Percentiles rank a stretch among this genome's conserved stretches.
Conservation (phyloP, 768 basidiomycete species). For the Leccinum longicurvipes region DNA sequence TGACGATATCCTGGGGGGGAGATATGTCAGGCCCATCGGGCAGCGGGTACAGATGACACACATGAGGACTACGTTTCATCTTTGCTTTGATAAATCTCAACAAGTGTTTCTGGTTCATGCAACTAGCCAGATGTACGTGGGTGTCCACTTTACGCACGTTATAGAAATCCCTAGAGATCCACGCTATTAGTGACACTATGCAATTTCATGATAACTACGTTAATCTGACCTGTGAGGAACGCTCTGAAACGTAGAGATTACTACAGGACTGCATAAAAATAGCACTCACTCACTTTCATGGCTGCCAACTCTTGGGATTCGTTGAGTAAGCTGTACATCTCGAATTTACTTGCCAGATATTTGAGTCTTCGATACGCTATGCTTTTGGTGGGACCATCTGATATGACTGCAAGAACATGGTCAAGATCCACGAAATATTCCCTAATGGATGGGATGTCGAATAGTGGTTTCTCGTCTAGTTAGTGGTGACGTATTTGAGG, state of each 20-base stretch:
- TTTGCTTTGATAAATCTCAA: slow-evolving; percentile 98
- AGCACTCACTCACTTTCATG: slow-evolving; percentile 73
- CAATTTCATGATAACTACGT: background rate
- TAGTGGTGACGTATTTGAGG: slow-evolving; percentile 1
- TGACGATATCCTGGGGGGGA: slow-evolving; percentile 81
- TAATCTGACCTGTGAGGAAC: slow-evolving; percentile 30
- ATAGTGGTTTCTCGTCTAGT: slow-evolving; percentile 54
- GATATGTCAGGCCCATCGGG: background rate
- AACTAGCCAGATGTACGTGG: slow-evolving; percentile 97
- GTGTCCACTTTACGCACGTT: slow-evolving; percentile 98
- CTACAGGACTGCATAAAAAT: background rate
- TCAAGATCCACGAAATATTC: slow-evolving; percentile 98
- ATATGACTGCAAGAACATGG: slow-evolving; percentile 83
- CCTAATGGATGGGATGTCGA: slow-evolving; percentile 77
- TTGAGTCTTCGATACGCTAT: slow-evolving; percentile 90
- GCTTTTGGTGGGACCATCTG: slow-evolving; percentile 94
- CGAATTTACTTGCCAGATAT: slow-evolving; percentile 91
- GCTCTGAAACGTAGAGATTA: slow-evolving; percentile 19
- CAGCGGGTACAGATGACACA: slow-evolving; percentile 30
- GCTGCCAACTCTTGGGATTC: slow-evolving; percentile 92
- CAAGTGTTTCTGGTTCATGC: slow-evolving; percentile 99
- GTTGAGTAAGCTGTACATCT: slow-evolving; percentile 87
- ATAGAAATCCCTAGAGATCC: slow-evolving; percentile 83
- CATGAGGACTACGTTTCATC: slow-evolving; percentile 85
- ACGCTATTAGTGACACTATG: slow-evolving; percentile 1